phyloP scores from a whole-genome alignment of 2,329 filamentous ascomycete genomes.

The Fusarium sambucinum region DNA sequence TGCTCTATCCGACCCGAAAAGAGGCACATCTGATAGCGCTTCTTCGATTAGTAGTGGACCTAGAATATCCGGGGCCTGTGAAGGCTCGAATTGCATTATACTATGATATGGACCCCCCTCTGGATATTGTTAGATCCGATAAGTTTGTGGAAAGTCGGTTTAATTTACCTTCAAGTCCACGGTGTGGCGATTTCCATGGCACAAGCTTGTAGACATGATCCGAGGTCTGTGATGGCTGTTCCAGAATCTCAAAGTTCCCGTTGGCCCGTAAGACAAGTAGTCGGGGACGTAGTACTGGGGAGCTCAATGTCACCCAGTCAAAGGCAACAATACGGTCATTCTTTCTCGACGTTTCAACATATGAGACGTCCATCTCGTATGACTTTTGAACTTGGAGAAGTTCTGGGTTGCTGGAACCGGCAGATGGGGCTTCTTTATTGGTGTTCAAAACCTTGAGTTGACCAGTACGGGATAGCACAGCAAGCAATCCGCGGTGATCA shows the following conservation, averaged over 20 bases:
- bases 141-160: neutral
- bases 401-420: conserved; percentile 65
- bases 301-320: conserved; percentile 73
- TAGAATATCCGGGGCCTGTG: conserved; percentile 64
- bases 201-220: conserved; percentile 71
- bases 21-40: conserved; percentile 64
- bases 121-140: conserved; percentile 46
- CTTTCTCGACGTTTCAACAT: conserved; percentile 63
- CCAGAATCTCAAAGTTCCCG: conserved; percentile 71
- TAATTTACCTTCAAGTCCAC: conserved; percentile 64
- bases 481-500: conserved; percentile 71
- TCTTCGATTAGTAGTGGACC: conserved; percentile 67
- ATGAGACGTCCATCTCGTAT: conserved; percentile 71
- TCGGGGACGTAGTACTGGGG: conserved; percentile 67
- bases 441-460: conserved; percentile 73
- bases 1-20: conserved; percentile 67
- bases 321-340: conserved; percentile 74
- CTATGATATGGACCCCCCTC: conserved; percentile 65
- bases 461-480: conserved; percentile 71
- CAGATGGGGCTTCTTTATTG: conserved; percentile 64
- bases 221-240: conserved; percentile 69
- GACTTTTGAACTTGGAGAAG: conserved; percentile 70
- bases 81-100: conserved; percentile 70
- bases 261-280: conserved; percentile 70
- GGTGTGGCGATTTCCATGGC: conserved; percentile 70